Percentiles rank a stretch among this genome's conserved stretches.
These are phyloP conservation scores for Dryadomyces sulphureus DNA, from an alignment of 2,329 filamentous ascomycete species.

Conservation along the genomic window DNA sequence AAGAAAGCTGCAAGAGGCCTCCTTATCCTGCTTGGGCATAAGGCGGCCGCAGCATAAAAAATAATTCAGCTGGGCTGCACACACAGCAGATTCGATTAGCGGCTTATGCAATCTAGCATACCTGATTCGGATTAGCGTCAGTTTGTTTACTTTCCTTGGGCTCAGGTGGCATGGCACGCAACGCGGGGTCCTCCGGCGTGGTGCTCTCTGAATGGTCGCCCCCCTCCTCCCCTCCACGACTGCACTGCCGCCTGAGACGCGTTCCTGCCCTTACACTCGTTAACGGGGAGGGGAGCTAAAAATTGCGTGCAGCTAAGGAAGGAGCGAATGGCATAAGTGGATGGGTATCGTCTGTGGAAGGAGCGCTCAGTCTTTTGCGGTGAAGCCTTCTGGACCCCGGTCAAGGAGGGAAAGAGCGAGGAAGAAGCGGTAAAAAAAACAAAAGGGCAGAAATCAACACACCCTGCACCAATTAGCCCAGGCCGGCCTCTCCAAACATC, in stretches of 20 bases:
- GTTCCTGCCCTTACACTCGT: slow-evolving; percentile 4
- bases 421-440: slow-evolving; percentile 1
- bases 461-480: background rate
- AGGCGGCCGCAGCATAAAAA: too few species aligned
- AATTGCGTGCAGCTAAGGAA: background rate
- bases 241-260: slow-evolving; percentile 1
- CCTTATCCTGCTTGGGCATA: too few species aligned
- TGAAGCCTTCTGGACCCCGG: background rate
- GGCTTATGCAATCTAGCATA: background rate
- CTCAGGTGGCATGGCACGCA: background rate
- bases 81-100: background rate
- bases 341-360: background rate
- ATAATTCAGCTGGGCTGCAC: too few species aligned
- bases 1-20: too few species aligned
- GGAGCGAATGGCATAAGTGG: background rate
- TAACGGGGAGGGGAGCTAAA: background rate
- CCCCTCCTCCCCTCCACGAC: too few species aligned
- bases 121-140: background rate
- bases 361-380: background rate
- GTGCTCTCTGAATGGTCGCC: too few species aligned
- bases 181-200: slow-evolving; percentile 3
- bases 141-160: slow-evolving; percentile 8
- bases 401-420: background rate
- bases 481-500: background rate
- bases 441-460: background rate